These are phyloP conservation scores for Emericellopsis terricola DNA, from an alignment of 495 filamentous ascomycete genomes.

Conservation along the genomic window DNA sequence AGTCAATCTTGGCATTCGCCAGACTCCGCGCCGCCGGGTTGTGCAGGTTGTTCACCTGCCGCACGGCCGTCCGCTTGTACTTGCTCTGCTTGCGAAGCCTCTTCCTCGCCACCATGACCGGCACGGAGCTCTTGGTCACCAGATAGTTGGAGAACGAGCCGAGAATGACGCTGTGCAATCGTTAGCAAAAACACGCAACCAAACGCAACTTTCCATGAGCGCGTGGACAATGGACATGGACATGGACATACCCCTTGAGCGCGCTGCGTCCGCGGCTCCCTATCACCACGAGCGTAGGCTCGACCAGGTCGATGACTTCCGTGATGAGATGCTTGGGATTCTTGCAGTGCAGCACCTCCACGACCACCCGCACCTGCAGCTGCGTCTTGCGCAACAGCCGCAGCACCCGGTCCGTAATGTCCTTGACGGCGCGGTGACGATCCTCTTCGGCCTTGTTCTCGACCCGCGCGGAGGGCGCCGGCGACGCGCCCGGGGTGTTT, in stretches of 20 bases:
- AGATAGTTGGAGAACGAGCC: constrained; percentile 96
- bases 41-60: constrained; percentile 54
- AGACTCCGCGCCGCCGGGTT: constrained; percentile 44
- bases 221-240: background rate
- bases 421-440: constrained; percentile 52
- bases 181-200: constrained; percentile 4
- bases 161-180: constrained; percentile 50
- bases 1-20: constrained; percentile 49
- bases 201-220: constrained; percentile 1
- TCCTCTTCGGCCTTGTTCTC: constrained; percentile 53
- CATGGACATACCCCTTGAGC: constrained; percentile 62
- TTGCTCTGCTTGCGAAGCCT: constrained; percentile 59
- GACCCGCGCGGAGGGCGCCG: constrained; percentile 19
- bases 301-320: constrained; percentile 79
- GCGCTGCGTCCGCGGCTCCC: constrained; percentile 80
- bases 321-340: constrained; percentile 73
- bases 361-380: constrained; percentile 75
- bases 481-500: constrained; percentile 15
- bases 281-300: constrained; percentile 84
- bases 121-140: constrained; percentile 88
- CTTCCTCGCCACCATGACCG: constrained; percentile 82
- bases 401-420: constrained; percentile 62
- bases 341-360: constrained; percentile 97
- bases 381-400: constrained; percentile 75
- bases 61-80: constrained; percentile 37